Base-by-base conservation (phyloP, 768 basidiomycete genomes). In the Suillus bovinus region DNA sequence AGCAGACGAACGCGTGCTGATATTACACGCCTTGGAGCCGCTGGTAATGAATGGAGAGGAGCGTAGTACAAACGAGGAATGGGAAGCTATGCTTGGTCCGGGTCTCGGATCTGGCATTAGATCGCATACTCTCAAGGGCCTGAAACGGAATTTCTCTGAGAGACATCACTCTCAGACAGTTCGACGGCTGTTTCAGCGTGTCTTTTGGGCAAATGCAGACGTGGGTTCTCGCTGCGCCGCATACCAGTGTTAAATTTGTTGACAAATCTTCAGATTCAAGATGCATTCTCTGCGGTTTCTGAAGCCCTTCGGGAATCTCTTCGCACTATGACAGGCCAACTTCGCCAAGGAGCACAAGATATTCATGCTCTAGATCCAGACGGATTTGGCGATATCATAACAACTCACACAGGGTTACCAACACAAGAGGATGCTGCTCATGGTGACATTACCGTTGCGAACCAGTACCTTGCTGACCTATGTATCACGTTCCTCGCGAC, bases 151-250 rank as follows among this genome's bases (percentile, higher is more conserved):
- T 36, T 58, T 66, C 11, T 59, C 62, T 34, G 24, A 50, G 47
- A 47, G 65, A 54, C 44, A 59, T 62, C 56, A 60, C 59, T 41
- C 58, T 57, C 17, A 56, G 56, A 42, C 59, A 61, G 68, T 41
- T 58, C 72, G 46, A 76, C 81, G 61, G 70, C 76, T 74, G 44
- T 75, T 93, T 27, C 83, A 90, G 55, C 77, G 79, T 33, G 71
- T 82, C 9, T 72, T 94, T 29, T 93, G 93, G 85, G 84, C 85
- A 62, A 84, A 83, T 62, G 68, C 79, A 49, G 90, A 93, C 67
- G 93, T 94, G 66, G 69, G 85, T 79, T 41, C 34, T 60, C 22
- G 49, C 27, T 58, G 14, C 17, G 38, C 31, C 50, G 8, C 10
- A 29, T 39, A 29, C 38, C 11, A 27, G 24, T 27, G 17, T 56